Percentiles rank a stretch among this genome's conserved stretches.
phyloP scores from a whole-genome alignment of 2,329 filamentous ascomycete genomes.

The Leptographium procerum region DNA sequence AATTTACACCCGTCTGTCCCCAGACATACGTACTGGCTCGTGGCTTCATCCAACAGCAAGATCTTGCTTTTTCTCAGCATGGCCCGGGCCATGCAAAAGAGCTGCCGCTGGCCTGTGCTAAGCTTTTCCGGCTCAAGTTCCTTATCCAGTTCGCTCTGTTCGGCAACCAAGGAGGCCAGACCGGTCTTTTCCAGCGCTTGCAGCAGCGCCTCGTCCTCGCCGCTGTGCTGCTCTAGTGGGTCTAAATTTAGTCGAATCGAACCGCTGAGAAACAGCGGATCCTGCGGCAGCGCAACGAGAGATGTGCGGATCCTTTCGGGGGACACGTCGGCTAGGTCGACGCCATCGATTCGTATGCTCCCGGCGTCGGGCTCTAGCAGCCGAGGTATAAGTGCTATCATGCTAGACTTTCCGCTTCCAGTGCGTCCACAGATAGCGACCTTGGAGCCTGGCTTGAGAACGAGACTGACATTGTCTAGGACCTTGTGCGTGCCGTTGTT shows the following conservation, averaged over 20 bases:
- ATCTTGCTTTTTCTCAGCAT: conserved; percentile 29
- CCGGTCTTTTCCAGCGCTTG: conserved; percentile 13
- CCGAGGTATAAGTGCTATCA: conserved; percentile 30
- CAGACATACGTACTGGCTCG: conserved; percentile 18
- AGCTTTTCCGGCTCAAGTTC: conserved; percentile 22
- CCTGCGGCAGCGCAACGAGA: conserved; percentile 37
- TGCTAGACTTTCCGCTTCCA: conserved; percentile 19
- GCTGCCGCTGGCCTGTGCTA: conserved; percentile 35
- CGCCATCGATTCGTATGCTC: conserved; percentile 31
- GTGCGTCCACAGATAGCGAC: conserved; percentile 25
- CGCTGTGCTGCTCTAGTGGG: conserved; percentile 26
- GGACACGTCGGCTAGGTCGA: conserved; percentile 21
- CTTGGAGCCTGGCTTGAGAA: conserved; percentile 19
- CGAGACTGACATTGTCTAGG: conserved; percentile 17
- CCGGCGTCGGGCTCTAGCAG: conserved; percentile 33
- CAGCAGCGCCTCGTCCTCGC: conserved; percentile 10
- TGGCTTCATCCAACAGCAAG: conserved; percentile 33
- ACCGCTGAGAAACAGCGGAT: conserved; percentile 37
- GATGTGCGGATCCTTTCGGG: conserved; percentile 17
- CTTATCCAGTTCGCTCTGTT: conserved; percentile 25
- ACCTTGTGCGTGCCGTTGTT: conserved; percentile 7
- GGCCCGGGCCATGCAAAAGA: conserved; percentile 37
- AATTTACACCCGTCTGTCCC: not conserved
- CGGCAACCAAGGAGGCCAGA: conserved; percentile 19
- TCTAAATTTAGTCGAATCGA: conserved; percentile 38